phyloP scores from a whole-genome alignment of 768 basidiomycete genomes.

The Dendrothele bispora region DNA sequence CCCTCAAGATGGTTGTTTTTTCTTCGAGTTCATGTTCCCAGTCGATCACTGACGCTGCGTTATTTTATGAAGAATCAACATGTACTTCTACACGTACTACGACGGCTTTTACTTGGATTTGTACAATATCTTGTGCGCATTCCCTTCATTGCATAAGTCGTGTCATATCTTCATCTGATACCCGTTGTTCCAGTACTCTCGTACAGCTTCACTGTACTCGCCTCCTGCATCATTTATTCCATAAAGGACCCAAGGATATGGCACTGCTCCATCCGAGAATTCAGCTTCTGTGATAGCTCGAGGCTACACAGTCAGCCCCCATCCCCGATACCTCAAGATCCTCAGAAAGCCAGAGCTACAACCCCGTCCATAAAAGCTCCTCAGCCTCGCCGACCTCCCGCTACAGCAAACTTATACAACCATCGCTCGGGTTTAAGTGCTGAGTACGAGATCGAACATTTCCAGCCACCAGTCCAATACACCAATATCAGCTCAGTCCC shows the following conservation, averaged over 20 bases:
- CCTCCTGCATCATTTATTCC: slow-evolving; percentile 41
- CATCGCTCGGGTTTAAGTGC: slow-evolving; percentile 38
- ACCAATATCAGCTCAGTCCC: slow-evolving; percentile 19
- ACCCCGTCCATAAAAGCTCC: slow-evolving; percentile 44
- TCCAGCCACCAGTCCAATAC: slow-evolving; percentile 27
- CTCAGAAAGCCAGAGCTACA: slow-evolving; percentile 27
- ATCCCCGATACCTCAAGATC: slow-evolving; percentile 34
- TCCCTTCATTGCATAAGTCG: neutral
- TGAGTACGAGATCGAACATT: slow-evolving; percentile 52
- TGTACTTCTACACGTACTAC: slow-evolving; percentile 60
- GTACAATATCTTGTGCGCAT: slow-evolving; percentile 39
- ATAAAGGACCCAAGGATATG: slow-evolving; percentile 51
- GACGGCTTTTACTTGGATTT: slow-evolving; percentile 61
- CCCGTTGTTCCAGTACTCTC: slow-evolving; percentile 51
- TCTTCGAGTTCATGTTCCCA: slow-evolving; percentile 1
- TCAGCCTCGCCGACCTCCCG: slow-evolving; percentile 36
- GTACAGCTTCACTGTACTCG: slow-evolving; percentile 54
- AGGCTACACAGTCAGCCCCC: slow-evolving; percentile 33
- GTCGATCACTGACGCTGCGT: slow-evolving; percentile 10
- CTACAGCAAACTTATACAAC: slow-evolving; percentile 20
- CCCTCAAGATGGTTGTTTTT: slow-evolving; percentile 20
- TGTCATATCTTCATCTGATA: slow-evolving; percentile 7
- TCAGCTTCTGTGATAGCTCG: slow-evolving; percentile 33
- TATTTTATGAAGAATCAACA: no score
- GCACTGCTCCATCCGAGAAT: slow-evolving; percentile 45